Conservation (phyloP, 2,329 filamentous ascomycete species). For the Trichoderma gracile region DNA sequence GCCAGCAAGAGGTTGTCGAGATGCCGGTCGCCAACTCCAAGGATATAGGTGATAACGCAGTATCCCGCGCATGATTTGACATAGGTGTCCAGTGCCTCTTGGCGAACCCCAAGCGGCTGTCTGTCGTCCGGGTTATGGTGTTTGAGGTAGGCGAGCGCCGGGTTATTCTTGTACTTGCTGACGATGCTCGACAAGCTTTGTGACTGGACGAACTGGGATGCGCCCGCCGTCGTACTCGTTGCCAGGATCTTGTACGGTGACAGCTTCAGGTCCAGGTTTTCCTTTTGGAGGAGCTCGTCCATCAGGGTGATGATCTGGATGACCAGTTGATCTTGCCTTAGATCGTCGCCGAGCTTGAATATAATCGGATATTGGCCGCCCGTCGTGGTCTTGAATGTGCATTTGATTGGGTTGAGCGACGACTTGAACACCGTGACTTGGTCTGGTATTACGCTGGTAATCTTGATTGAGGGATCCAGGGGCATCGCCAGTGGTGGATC, state of each 20-base stretch:
- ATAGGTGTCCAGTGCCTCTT: conserved; percentile 92
- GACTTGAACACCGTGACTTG: conserved; percentile 95
- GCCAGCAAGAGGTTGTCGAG: conserved; percentile 91
- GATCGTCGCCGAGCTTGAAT: conserved; percentile 95
- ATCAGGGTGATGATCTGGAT: conserved; percentile 97
- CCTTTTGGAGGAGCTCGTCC: conserved; percentile 92
- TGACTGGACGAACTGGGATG: conserved; percentile 90
- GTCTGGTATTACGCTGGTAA: conserved; percentile 78
- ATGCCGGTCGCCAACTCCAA: conserved; percentile 94
- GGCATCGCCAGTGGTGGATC: conserved; percentile 86
- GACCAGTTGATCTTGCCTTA: conserved; percentile 94
- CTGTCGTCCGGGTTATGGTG: conserved; percentile 85
- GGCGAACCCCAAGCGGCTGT: conserved; percentile 81
- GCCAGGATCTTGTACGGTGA: conserved; percentile 96
- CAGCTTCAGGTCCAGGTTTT: conserved; percentile 92
- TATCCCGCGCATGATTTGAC: conserved; percentile 96
- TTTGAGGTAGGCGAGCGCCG: conserved; percentile 79
- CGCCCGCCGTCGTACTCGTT: conserved; percentile 83
- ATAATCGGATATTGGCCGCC: conserved; percentile 85
- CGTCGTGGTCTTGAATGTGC: conserved; percentile 80
- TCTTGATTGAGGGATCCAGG: conserved; percentile 77
- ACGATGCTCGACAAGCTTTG: conserved; percentile 81
- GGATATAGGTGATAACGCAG: conserved; percentile 96
- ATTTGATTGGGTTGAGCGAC: conserved; percentile 84
- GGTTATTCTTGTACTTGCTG: conserved; percentile 73